These are phyloP conservation scores for Cyberlindnera maclurae DNA, from an alignment of 805 yeast species.

Conservation along the genomic window DNA sequence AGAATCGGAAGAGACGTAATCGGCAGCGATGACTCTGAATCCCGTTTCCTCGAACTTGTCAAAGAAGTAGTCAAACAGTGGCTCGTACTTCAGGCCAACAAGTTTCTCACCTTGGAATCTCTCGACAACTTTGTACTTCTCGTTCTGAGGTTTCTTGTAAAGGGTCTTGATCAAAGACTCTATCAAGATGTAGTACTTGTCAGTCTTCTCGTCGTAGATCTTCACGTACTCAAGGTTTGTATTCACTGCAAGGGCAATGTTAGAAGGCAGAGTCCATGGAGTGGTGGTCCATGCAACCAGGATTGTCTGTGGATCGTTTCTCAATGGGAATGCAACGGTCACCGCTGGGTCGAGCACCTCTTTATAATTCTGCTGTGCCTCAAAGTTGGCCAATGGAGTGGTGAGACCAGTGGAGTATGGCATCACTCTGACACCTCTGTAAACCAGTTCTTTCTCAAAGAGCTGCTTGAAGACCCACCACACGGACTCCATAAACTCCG, in stretches of 20 bases:
- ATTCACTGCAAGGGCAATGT: slow-evolving; percentile 85
- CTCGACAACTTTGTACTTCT: slow-evolving; percentile 77
- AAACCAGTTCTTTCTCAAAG: slow-evolving; percentile 79
- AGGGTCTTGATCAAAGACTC: slow-evolving; percentile 77
- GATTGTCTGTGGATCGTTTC: slow-evolving; percentile 72
- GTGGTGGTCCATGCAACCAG: slow-evolving; percentile 99
- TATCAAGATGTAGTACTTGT: slow-evolving; percentile 72
- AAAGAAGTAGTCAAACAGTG: slow-evolving; percentile 75
- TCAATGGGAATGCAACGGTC: slow-evolving; percentile 79
- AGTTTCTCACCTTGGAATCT: slow-evolving; percentile 73
- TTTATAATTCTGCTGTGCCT: slow-evolving; percentile 97
- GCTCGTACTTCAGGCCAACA: slow-evolving; percentile 73
- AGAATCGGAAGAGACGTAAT: slow-evolving; percentile 83
- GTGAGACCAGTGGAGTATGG: slow-evolving; percentile 98
- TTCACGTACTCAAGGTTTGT: slow-evolving; percentile 88
- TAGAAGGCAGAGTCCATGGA: slow-evolving; percentile 98
- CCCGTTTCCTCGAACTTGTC: slow-evolving; percentile 71
- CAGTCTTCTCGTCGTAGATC: slow-evolving; percentile 82
- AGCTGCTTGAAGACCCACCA: slow-evolving; percentile 98
- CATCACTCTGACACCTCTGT: slow-evolving; percentile 96
- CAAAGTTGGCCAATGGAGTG: slow-evolving; percentile 94
- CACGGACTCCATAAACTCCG: slow-evolving; percentile 93
- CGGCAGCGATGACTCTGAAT: slow-evolving; percentile 75
- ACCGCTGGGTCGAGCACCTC: slow-evolving; percentile 97
- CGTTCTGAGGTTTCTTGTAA: slow-evolving; percentile 92